Evolutionary conservation across 1,284 basidiomycete species (phyloP).

Genomic region (Rhodotorula sp.): DNA sequence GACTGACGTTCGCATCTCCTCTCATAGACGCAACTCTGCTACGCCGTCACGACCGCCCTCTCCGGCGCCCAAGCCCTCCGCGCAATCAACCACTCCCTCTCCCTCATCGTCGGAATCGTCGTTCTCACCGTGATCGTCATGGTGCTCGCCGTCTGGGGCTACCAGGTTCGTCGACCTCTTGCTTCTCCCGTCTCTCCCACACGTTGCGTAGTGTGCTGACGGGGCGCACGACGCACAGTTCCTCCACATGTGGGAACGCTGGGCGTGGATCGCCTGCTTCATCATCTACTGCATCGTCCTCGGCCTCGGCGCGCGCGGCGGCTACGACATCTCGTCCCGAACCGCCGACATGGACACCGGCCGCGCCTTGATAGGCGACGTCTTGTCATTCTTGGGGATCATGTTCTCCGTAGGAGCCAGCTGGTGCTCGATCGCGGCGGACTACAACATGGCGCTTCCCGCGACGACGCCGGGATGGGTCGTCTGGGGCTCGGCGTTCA

Average conservation of each 20-base stretch:
- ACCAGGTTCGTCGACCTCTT: constrained; percentile 49
- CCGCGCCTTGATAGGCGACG: constrained; percentile 50
- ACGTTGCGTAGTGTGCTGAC: not conserved
- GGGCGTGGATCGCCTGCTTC: constrained; percentile 61
- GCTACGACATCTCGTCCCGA: constrained; percentile 57
- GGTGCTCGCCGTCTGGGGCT: constrained; percentile 51
- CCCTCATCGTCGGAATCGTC: constrained; percentile 52
- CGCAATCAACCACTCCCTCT: constrained; percentile 50
- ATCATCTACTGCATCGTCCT: constrained; percentile 56
- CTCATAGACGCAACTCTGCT: constrained; percentile 1
- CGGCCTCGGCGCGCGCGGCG: constrained; percentile 58
- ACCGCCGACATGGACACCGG: constrained; percentile 56
- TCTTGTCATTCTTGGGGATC: constrained; percentile 58
- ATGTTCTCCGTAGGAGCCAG: constrained; percentile 20
- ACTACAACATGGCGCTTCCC: constrained; percentile 37
- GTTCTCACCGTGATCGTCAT: constrained; percentile 51
- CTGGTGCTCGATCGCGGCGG: constrained; percentile 34
- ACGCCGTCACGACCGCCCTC: constrained; percentile 43
- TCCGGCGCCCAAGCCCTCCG: constrained; percentile 53
- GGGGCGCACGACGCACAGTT: constrained; percentile 44
- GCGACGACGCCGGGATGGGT: constrained; percentile 38
- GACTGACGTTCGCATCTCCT: no score
- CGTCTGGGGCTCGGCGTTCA: constrained; percentile 54
- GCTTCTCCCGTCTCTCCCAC: not conserved
- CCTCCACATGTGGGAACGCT: constrained; percentile 60